These are phyloP conservation scores for Claviceps capensis DNA, from an alignment of 2,329 filamentous ascomycete genomes.

Conservation along the genomic window DNA sequence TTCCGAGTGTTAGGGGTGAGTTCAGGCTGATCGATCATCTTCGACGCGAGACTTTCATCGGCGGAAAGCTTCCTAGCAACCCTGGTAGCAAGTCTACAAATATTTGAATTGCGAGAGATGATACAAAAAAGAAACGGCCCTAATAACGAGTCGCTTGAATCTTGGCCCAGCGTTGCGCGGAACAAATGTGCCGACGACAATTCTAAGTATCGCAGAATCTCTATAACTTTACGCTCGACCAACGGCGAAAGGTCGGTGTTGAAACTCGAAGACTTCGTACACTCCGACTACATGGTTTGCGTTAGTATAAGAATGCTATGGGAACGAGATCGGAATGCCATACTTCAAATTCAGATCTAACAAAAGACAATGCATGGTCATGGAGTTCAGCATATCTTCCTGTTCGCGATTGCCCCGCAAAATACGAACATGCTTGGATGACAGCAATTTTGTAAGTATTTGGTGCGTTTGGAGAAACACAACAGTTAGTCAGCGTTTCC, in stretches of 20 bases:
- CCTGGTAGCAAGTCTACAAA: constrained; percentile 33
- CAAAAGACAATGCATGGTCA: constrained; percentile 38
- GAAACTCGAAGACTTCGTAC: constrained; percentile 5
- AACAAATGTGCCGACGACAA: constrained; percentile 28
- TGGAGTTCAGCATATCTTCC: constrained; percentile 42
- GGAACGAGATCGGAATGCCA: neutral
- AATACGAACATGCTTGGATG: constrained; percentile 48
- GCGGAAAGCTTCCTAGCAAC: constrained; percentile 35
- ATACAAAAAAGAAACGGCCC: constrained; percentile 40
- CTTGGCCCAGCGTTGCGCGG: constrained; percentile 16
- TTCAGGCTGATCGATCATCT: constrained; percentile 13
- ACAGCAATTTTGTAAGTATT: constrained; percentile 47
- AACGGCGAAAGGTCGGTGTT: constrained; percentile 14
- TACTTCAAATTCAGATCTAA: constrained; percentile 18
- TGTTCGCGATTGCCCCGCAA: constrained; percentile 38
- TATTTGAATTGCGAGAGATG: constrained; percentile 34
- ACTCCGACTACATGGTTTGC: constrained; percentile 1
- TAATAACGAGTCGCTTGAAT: constrained; percentile 22
- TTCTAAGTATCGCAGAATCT: constrained; percentile 38
- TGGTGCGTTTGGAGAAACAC: constrained; percentile 43
- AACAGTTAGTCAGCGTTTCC: constrained; percentile 41
- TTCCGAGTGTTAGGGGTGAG: constrained; percentile 16
- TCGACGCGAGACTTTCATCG: constrained; percentile 15
- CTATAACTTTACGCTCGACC: constrained; percentile 23
- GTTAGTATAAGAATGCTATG: neutral